phyloP scores from a whole-genome alignment of 805 yeast genomes.

The Ogataea corticis region DNA sequence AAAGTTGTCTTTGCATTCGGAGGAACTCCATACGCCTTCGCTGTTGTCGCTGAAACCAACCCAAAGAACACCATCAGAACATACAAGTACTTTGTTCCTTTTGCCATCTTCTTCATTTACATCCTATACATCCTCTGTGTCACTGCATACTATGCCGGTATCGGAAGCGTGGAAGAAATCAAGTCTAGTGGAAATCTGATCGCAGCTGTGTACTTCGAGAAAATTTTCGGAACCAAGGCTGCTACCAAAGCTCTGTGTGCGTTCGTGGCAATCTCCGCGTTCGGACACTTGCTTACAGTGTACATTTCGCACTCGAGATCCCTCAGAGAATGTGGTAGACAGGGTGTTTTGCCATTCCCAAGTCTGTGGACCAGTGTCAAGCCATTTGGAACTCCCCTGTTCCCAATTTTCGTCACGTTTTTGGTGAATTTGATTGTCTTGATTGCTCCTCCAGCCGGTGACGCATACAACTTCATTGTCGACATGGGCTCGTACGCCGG shows the following conservation, averaged over 20 bases:
- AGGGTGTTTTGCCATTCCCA: conserved; percentile 77
- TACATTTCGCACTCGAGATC: conserved; percentile 81
- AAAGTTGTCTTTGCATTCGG: conserved; percentile 46
- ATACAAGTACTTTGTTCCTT: conserved; percentile 72
- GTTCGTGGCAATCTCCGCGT: conserved; percentile 77
- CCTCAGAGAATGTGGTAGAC: conserved; percentile 78
- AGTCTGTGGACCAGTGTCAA: conserved; percentile 65
- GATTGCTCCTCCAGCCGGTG: conserved; percentile 83
- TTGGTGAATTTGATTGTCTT: conserved; percentile 71
- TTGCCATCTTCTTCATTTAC: conserved; percentile 60
- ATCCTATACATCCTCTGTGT: conserved; percentile 74
- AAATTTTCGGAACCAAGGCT: conserved; percentile 59
- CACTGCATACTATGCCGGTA: conserved; percentile 80
- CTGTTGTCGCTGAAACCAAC: conserved; percentile 46
- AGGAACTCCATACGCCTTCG: conserved; percentile 42
- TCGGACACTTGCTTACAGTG: conserved; percentile 83
- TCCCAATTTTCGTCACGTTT: conserved; percentile 77
- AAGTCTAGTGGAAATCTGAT: conserved; percentile 64
- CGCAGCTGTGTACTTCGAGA: conserved; percentile 74
- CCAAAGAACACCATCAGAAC: conserved; percentile 43
- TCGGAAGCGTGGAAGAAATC: conserved; percentile 60
- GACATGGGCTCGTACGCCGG: conserved; percentile 81
- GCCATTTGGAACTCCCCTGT: conserved; percentile 73
- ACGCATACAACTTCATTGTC: conserved; percentile 78
- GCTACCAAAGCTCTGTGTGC: conserved; percentile 73